Conservation (phyloP, 2,329 filamentous ascomycete genomes). For the Alternaria incomplexa region DNA sequence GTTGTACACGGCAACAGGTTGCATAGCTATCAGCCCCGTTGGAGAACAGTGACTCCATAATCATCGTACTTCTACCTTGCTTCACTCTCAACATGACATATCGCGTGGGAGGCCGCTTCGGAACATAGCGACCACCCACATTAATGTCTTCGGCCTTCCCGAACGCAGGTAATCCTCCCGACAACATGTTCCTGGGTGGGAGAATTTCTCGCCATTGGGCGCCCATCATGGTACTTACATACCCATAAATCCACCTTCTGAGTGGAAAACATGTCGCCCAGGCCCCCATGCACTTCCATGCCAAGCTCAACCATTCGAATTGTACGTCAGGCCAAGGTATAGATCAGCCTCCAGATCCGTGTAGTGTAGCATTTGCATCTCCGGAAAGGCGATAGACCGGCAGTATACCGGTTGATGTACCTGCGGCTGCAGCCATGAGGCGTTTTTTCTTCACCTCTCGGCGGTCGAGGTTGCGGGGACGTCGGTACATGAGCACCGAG, state of each 20-base stretch:
- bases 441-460: slow-evolving; percentile 18
- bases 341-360: slow-evolving; percentile 7
- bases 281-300: slow-evolving; percentile 7
- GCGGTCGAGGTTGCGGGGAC: slow-evolving; percentile 9
- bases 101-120: slow-evolving; percentile 6
- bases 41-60: background rate
- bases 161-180: slow-evolving; percentile 18
- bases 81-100: slow-evolving; percentile 12
- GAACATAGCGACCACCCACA: background rate
- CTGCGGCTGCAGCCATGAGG: slow-evolving; percentile 17
- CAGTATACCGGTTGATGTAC: slow-evolving; percentile 3
- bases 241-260: background rate
- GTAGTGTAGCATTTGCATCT: slow-evolving; percentile 15
- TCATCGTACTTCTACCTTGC: background rate
- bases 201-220: slow-evolving; percentile 25
- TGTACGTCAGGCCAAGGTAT: slow-evolving; percentile 25
- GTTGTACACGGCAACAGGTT: background rate
- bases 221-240: slow-evolving; percentile 41
- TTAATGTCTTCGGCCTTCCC: slow-evolving; percentile 12
- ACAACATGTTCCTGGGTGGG: slow-evolving; percentile 15
- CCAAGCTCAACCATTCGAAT: slow-evolving; percentile 23
- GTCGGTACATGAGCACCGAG: slow-evolving; percentile 28
- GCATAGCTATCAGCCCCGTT: background rate
- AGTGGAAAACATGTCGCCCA: slow-evolving; percentile 16
- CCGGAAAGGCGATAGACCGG: slow-evolving; percentile 2